Percentiles rank a stretch among this genome's conserved stretches.
These are phyloP conservation scores for Graphiopsis chlorocephala DNA, from an alignment of 2,329 filamentous ascomycete species.

Conservation along the genomic window DNA sequence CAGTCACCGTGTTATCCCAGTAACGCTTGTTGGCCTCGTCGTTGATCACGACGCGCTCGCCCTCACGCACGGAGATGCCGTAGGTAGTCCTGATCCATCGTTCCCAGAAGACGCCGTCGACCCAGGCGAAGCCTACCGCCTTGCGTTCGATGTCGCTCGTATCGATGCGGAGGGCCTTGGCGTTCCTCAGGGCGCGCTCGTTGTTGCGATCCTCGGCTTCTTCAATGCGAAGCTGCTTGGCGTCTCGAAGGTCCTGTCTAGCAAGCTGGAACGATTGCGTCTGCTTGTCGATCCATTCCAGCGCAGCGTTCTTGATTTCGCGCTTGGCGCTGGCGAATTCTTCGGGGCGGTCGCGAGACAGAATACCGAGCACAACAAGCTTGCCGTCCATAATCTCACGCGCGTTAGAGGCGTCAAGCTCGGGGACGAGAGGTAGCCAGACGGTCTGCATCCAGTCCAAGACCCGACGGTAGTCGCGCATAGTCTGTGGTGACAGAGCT, in stretches of 20 bases:
- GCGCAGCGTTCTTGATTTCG: slow-evolving; percentile 91
- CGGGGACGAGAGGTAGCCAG: slow-evolving; percentile 93
- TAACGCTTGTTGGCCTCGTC: slow-evolving; percentile 93
- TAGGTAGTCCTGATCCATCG: slow-evolving; percentile 95
- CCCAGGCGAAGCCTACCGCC: slow-evolving; percentile 93
- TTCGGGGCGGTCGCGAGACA: slow-evolving; percentile 75
- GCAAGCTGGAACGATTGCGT: slow-evolving; percentile 88
- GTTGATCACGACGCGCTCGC: slow-evolving; percentile 92
- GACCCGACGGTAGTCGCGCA: slow-evolving; percentile 80
- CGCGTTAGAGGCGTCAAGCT: slow-evolving; percentile 86
- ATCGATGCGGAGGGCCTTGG: slow-evolving; percentile 87
- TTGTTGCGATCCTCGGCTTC: slow-evolving; percentile 93
- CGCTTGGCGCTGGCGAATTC: slow-evolving; percentile 75
- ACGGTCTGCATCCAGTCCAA: slow-evolving; percentile 93
- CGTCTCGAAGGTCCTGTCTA: slow-evolving; percentile 85
- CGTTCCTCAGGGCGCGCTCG: slow-evolving; percentile 77
- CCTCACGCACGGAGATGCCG: slow-evolving; percentile 79
- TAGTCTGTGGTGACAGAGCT: slow-evolving; percentile 81
- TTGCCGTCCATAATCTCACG: slow-evolving; percentile 93
- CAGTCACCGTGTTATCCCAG: slow-evolving; percentile 89
- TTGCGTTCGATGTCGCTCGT: slow-evolving; percentile 85
- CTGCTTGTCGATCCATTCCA: slow-evolving; percentile 98
- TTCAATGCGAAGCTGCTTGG: slow-evolving; percentile 92
- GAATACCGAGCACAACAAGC: slow-evolving; percentile 86
- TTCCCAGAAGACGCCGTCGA: slow-evolving; percentile 96